A percentile compares a stretch with the other conserved stretches of the same genome.
Evolutionary conservation across 139 green algal genomes (phyloP).

Genomic region (Chlorella sp.): DNA sequence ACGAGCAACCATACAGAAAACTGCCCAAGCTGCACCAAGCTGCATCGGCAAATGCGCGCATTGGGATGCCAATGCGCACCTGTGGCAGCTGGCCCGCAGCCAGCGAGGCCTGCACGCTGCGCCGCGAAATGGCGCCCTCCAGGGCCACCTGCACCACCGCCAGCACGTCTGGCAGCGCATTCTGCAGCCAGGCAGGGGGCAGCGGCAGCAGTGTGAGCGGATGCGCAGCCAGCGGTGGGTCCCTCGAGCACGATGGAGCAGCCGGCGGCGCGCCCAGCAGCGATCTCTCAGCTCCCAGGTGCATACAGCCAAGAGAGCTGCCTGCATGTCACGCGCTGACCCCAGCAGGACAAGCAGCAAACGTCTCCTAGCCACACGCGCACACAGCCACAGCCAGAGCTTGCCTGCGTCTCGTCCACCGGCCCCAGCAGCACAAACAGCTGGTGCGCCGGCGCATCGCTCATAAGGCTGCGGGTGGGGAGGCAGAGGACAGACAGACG

Average conservation of each 20-base stretch:
- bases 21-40: too few relatives aligned
- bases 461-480: constrained; percentile 54
- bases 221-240: not conserved
- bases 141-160: constrained; percentile 91
- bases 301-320: too few relatives aligned
- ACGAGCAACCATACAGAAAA: too few relatives aligned
- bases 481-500: not conserved
- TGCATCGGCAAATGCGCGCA: too few relatives aligned
- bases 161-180: constrained; percentile 90
- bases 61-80: too few relatives aligned
- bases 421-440: constrained; percentile 96
- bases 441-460: constrained; percentile 96
- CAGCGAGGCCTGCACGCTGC: constrained; percentile 73
- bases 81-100: constrained; percentile 82
- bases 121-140: constrained; percentile 88
- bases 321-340: too few relatives aligned
- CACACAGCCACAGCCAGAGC: not conserved
- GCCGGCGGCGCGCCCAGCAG: too few relatives aligned
- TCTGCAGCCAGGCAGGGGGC: not conserved
- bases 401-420: constrained; percentile 77
- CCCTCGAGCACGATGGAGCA: not conserved
- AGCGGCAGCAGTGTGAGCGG: too few relatives aligned
- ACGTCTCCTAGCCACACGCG: too few relatives aligned
- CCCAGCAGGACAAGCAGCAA: not conserved
- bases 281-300: too few relatives aligned